Percentiles rank a stretch among this genome's conserved stretches.
Evolutionary conservation across 2,329 filamentous ascomycete genomes (phyloP).

Genomic region (Neocatenulostroma microsporum): DNA sequence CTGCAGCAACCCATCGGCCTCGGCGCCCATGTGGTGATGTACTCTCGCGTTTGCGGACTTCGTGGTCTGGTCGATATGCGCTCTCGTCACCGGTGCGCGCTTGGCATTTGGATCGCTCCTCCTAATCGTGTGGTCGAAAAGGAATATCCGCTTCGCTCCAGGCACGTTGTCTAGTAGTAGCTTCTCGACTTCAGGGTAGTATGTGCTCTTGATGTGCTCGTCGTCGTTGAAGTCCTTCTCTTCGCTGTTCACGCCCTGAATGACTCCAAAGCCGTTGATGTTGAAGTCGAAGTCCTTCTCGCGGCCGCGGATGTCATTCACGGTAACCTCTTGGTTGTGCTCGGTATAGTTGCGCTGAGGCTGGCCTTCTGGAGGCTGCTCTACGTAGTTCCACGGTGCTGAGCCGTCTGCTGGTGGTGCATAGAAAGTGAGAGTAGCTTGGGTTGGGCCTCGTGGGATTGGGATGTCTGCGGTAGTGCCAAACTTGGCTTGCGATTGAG

Average conservation of each 20-base stretch:
- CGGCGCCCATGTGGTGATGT: slow-evolving; percentile 55
- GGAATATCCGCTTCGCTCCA: slow-evolving; percentile 56
- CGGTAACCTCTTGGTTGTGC: slow-evolving; percentile 44
- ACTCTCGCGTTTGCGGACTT: slow-evolving; percentile 61
- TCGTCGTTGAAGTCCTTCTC: slow-evolving; percentile 60
- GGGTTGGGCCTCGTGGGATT: slow-evolving; percentile 53
- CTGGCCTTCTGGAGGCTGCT: slow-evolving; percentile 52
- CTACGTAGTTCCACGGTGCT: slow-evolving; percentile 53
- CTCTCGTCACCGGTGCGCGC: slow-evolving; percentile 62
- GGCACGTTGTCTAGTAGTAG: slow-evolving; percentile 61
- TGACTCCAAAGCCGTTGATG: slow-evolving; percentile 64
- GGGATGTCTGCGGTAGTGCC: slow-evolving; percentile 19
- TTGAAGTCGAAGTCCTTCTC: slow-evolving; percentile 62
- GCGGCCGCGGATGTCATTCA: slow-evolving; percentile 66
- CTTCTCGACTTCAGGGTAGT: slow-evolving; percentile 77
- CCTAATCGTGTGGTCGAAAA: slow-evolving; percentile 90
- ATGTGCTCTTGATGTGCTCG: slow-evolving; percentile 58
- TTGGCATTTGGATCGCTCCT: slow-evolving; percentile 50
- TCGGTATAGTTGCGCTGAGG: slow-evolving; percentile 59
- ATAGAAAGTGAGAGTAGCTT: slow-evolving; percentile 60
- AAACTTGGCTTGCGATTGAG: slow-evolving; percentile 20
- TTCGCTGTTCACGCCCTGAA: slow-evolving; percentile 48
- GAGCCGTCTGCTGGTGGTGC: slow-evolving; percentile 52
- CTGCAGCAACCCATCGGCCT: slow-evolving; percentile 58
- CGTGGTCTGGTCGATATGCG: slow-evolving; percentile 78